Base-by-base conservation (phyloP, 495 filamentous ascomycete genomes). In the Gamarada debralockiae region DNA sequence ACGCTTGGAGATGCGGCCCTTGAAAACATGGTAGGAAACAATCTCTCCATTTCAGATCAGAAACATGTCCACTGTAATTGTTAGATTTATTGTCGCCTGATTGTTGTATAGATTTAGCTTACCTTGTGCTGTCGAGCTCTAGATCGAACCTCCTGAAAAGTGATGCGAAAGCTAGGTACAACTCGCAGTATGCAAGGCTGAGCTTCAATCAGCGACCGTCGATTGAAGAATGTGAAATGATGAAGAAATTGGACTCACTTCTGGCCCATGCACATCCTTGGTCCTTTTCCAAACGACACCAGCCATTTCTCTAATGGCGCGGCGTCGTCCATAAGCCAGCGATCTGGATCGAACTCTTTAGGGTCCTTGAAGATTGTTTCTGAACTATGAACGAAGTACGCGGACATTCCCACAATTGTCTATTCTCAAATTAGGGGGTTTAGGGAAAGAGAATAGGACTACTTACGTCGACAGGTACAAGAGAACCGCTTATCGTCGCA, bases 11-110 rank as follows among this genome's bases (percentile, higher is more conserved):
- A 42, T 58, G 55, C 6, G 34, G 15, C 21, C 43, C 52, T 24
- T 34, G 24, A 31, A 53, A 58, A 24, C 40, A 40, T 3, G 55
- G 33, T 37, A 47, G 24, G 55, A 58, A 48, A 38, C 23, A 43
- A 17, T 58, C 55, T 33, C 50, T 38, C 55, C 55, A 58, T 14
- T 31, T 38, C 49, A 58, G 36, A 39, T 58, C 55, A 9, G 14
- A 34, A 15, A 47, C 20, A 10, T 21, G 38, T 15, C 17, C 17
- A 40, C 27, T 51, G 29, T 21, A 18, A 6, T 37, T 37, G 18
- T 49, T 21, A 48, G 44, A 29, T 12, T 23, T 33, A 8, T 13
- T 39, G 37, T 39, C 18, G 15, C n/a, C n/a, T 10, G 5, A 21
- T 48, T 20, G 23, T 17, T 9, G n/a, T 29, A 6, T 22, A 2